Evolutionary conservation across 2,329 filamentous ascomycete genomes (phyloP), one percentile per base, ranked within the genome.

Genomic region (Fusarium sp.): DNA sequence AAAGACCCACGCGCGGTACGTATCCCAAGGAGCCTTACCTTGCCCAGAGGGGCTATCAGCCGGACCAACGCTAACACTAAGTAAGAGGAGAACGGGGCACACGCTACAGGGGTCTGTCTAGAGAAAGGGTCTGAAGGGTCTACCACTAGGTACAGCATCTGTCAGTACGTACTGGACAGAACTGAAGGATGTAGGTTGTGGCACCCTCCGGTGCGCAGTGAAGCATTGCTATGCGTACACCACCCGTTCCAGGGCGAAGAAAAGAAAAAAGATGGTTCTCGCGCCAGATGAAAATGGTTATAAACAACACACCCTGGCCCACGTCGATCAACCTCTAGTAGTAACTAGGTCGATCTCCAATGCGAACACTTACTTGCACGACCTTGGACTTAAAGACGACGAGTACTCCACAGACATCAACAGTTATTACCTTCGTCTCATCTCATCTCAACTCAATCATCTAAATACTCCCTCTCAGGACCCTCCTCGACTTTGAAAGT

Each of bases 331-430:
- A 54, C 59, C 49, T 66, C 55, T 61, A 66, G 61, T 74, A 62
- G 55, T 51, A 63, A 58, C 59, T 74, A 63, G 67, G 63, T 49
- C 65, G 73, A 75, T 75, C 72, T 71, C 71, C 59, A 75, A 75
- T 75, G 71, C 73, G 69, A 74, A 74, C 72, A 74, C 72, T 72
- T 73, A 69, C 68, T 69, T 66, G 56, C 65, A 69, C 61, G 59
- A 55, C 59, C 59, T 62, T 64, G 61, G 56, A 58, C 62, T 69
- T 63, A 66, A 54, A 66, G 61, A 66, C 63, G 56, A 66, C 63
- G 54, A 61, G 66, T 48, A 61, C 72, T 74, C 72, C 71, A 73
- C 72, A 73, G 59, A 57, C 59, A 55, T 63, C 62, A 56, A 69
- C 58, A 61, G 46, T 66, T 50, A 53, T 41, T 53, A 51, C 63